Conservation (phyloP, 805 yeast genomes). For the Yarrowia hollandica region DNA sequence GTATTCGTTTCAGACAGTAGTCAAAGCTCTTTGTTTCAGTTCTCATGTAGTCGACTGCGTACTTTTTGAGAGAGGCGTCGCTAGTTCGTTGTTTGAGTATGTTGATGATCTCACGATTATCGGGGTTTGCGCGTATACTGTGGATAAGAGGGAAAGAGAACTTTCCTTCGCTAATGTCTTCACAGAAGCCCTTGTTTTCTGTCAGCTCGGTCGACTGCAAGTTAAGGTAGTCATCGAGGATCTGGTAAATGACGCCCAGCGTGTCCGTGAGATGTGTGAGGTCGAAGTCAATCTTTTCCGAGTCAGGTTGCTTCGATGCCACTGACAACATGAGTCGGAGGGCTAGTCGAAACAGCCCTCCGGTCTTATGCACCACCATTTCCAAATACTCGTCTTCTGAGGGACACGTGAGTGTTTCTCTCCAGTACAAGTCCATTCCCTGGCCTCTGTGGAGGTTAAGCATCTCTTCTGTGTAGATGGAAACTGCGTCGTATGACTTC, state of each 20-base stretch:
- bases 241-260: slow-evolving; percentile 81
- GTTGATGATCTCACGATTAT: slow-evolving; percentile 47
- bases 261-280: slow-evolving; percentile 66
- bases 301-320: slow-evolving; percentile 31
- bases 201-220: slow-evolving; percentile 53
- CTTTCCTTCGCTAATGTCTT: slow-evolving; percentile 88
- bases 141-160: slow-evolving; percentile 84
- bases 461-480: slow-evolving; percentile 67
- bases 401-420: slow-evolving; percentile 64
- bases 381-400: slow-evolving; percentile 61
- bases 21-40: slow-evolving; percentile 45
- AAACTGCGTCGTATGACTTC: slow-evolving; percentile 40
- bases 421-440: slow-evolving; percentile 85
- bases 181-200: slow-evolving; percentile 75
- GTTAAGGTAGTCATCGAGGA: slow-evolving; percentile 81
- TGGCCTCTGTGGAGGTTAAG: slow-evolving; percentile 84
- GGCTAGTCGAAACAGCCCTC: slow-evolving; percentile 80
- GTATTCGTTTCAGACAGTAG: slow-evolving; percentile 43
- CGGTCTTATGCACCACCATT: slow-evolving; percentile 88
- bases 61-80: slow-evolving; percentile 51
- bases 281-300: slow-evolving; percentile 31
- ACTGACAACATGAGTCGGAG: slow-evolving; percentile 58
- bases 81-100: slow-evolving; percentile 56
- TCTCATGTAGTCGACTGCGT: slow-evolving; percentile 52
- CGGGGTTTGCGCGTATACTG: slow-evolving; percentile 46